These are phyloP conservation scores for Penicillium flavigenum DNA, from an alignment of 495 filamentous ascomycete genomes.

Conservation along the genomic window DNA sequence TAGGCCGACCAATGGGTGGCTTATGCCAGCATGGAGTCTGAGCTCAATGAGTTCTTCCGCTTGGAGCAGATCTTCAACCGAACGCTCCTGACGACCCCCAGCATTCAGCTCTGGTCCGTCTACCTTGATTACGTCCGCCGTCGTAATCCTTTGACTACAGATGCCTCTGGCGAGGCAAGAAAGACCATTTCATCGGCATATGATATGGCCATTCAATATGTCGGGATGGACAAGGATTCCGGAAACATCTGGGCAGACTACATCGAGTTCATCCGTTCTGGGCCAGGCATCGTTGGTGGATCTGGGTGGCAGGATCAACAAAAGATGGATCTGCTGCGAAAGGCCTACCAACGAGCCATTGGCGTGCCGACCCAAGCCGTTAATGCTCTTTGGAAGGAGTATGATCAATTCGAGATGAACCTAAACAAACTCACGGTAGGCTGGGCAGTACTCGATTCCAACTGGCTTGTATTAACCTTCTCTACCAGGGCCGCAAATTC, in stretches of 20 bases:
- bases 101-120: conserved; percentile 84
- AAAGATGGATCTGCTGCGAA: conserved; percentile 91
- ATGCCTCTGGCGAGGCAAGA: conserved; percentile 71
- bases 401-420: conserved; percentile 90
- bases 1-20: conserved; percentile 88
- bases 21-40: conserved; percentile 84
- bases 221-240: conserved; percentile 90
- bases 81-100: conserved; percentile 68
- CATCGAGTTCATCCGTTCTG: conserved; percentile 81
- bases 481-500: conserved; percentile 76
- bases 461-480: conserved; percentile 21
- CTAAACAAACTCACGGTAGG: conserved; percentile 83
- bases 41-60: conserved; percentile 69
- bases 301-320: conserved; percentile 92
- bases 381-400: conserved; percentile 91
- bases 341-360: conserved; percentile 86
- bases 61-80: conserved; percentile 80
- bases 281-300: conserved; percentile 81
- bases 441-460: not conserved
- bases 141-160: conserved; percentile 78
- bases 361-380: conserved; percentile 77
- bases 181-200: conserved; percentile 77
- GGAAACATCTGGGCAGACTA: conserved; percentile 92
- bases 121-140: conserved; percentile 95
- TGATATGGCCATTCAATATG: conserved; percentile 83